Evolutionary conservation across 805 yeast species (phyloP).

Genomic region (Suhomyces sp.): DNA sequence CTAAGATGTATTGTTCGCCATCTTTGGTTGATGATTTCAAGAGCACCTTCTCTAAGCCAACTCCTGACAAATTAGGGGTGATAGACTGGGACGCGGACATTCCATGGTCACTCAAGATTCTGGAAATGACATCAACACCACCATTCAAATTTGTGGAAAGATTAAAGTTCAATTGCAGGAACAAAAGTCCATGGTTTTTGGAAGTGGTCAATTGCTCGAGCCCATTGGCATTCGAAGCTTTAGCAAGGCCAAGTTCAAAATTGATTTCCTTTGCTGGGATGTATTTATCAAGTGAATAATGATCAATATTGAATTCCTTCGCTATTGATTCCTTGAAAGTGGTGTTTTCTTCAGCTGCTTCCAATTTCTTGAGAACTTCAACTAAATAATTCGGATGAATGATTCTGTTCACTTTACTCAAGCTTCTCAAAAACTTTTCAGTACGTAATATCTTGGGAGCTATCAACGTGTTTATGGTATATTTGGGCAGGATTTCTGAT

Average conservation of each 20-base stretch:
- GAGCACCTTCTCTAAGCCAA: slow-evolving; percentile 13
- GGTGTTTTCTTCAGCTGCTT: slow-evolving; percentile 6
- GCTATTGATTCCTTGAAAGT: slow-evolving; percentile 10
- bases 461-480: slow-evolving; percentile 49
- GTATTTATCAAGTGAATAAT: slow-evolving; percentile 37
- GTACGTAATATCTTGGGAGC: slow-evolving; percentile 86
- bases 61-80: slow-evolving; percentile 14
- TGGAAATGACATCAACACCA: slow-evolving; percentile 53
- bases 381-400: slow-evolving; percentile 55
- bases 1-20: slow-evolving; percentile 18
- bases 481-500: slow-evolving; percentile 42
- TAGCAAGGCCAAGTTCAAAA: slow-evolving; percentile 24
- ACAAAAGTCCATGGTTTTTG: slow-evolving; percentile 35
- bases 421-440: slow-evolving; percentile 75
- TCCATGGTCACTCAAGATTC: slow-evolving; percentile 64
- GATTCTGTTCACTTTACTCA: slow-evolving; percentile 56
- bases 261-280: slow-evolving; percentile 31
- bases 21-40: slow-evolving; percentile 7
- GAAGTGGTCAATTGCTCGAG: slow-evolving; percentile 15
- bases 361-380: slow-evolving; percentile 36
- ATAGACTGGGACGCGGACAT: slow-evolving; percentile 26
- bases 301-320: slow-evolving; percentile 23
- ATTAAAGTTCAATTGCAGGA: slow-evolving; percentile 50
- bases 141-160: slow-evolving; percentile 61
- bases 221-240: slow-evolving; percentile 18